phyloP scores from a whole-genome alignment of 2,329 filamentous ascomycete species.

The Alternaria infectoria region DNA sequence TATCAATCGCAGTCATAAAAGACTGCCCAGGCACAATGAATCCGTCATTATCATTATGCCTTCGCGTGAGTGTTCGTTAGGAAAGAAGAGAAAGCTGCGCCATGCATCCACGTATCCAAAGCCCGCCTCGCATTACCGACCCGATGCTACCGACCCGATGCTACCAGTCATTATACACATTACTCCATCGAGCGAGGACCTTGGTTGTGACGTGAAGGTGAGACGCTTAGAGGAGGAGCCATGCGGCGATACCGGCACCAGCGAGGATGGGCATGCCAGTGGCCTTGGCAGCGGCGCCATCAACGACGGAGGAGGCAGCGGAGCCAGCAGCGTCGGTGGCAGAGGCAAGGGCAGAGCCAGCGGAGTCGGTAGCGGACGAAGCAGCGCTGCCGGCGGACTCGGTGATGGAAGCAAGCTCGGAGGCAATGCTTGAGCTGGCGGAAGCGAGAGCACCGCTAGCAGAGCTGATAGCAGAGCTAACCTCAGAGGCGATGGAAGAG shows the following conservation, averaged over 20 bases:
- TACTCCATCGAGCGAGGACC: conserved; percentile 32
- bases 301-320: conserved; percentile 19
- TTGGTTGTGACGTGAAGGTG: conserved; percentile 17
- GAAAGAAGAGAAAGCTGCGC: conserved; percentile 20
- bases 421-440: conserved; percentile 15
- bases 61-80: conserved; percentile 21
- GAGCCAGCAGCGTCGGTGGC: conserved; percentile 10
- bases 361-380: conserved; percentile 11
- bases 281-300: conserved; percentile 34
- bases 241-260: conserved; percentile 45
- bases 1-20: conserved; percentile 41
- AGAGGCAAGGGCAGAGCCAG: conserved; percentile 18
- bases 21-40: conserved; percentile 24
- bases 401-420: conserved; percentile 18
- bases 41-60: conserved; percentile 33
- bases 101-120: conserved; percentile 32
- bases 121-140: conserved; percentile 19
- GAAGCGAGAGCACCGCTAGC: conserved; percentile 3
- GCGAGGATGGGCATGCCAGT: conserved; percentile 47
- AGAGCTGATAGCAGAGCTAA: conserved; percentile 7
- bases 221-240: conserved; percentile 46
- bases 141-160: conserved; percentile 5
- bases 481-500: conserved; percentile 11
- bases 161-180: conserved; percentile 41
- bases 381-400: conserved; percentile 15